These are phyloP conservation scores for Aphanomyces euteiches DNA, from an alignment of 352 stramenopile genomes.

Conservation along the genomic window DNA sequence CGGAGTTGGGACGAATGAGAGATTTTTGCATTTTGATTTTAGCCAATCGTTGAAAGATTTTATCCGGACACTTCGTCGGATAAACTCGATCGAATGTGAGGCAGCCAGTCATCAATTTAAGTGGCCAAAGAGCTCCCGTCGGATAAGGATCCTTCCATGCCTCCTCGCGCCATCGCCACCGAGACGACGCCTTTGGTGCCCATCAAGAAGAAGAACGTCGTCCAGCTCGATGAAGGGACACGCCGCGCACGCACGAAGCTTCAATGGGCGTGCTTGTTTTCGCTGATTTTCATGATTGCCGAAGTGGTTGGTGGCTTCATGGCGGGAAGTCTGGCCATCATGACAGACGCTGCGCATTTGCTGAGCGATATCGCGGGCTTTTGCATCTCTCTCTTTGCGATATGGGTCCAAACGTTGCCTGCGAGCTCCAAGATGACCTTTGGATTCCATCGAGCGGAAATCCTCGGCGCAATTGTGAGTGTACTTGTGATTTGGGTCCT, in stretches of 20 bases:
- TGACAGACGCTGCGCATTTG: conserved; percentile 84
- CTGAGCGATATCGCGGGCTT: conserved; percentile 70
- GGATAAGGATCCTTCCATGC: conserved; percentile 21
- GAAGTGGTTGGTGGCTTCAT: conserved; percentile 94
- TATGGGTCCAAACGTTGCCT: conserved; percentile 63
- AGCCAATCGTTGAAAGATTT: too few relatives aligned
- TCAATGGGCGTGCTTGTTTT: conserved; percentile 68
- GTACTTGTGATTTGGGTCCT: conserved; percentile 93
- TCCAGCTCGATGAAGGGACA: conserved; percentile 41
- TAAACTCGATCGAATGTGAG: too few relatives aligned
- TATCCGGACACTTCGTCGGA: too few relatives aligned
- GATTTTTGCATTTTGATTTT: background rate
- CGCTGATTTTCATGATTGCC: conserved; percentile 91
- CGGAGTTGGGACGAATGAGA: background rate
- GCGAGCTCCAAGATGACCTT: conserved; percentile 85
- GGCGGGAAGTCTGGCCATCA: conserved; percentile 91
- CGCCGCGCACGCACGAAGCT: conserved; percentile 62
- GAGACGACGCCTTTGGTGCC: conserved; percentile 11
- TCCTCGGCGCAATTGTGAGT: conserved; percentile 91
- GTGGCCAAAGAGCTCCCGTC: conserved; percentile 9
- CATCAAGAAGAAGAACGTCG: background rate
- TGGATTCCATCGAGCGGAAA: conserved; percentile 93
- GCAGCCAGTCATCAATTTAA: background rate
- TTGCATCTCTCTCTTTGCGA: conserved; percentile 71
- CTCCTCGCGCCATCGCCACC: conserved; percentile 1